Conservation (phyloP, 2,329 filamentous ascomycete species). For the Incumbomyces lentus region DNA sequence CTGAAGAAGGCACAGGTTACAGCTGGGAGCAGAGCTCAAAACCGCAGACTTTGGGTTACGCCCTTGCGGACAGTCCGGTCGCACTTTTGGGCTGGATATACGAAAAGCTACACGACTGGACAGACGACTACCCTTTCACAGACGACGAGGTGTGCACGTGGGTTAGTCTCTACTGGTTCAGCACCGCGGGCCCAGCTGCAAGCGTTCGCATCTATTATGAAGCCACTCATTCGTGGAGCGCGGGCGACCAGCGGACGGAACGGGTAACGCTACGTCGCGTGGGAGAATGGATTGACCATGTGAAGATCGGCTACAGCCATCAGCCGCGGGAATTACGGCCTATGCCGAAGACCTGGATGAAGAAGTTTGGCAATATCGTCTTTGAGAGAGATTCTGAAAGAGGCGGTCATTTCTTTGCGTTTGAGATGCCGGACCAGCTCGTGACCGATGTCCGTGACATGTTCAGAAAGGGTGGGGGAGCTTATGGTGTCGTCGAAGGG, state of each 20-base stretch:
- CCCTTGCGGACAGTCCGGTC: conserved; percentile 58
- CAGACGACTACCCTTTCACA: conserved; percentile 60
- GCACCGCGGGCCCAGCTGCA: conserved; percentile 57
- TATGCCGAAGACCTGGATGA: conserved; percentile 41
- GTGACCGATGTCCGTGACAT: conserved; percentile 38
- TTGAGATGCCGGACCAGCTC: conserved; percentile 40
- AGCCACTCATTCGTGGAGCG: conserved; percentile 31
- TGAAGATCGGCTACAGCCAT: conserved; percentile 45
- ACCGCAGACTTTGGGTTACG: conserved; percentile 63
- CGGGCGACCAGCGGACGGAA: background rate
- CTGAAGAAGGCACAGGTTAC: conserved; percentile 43
- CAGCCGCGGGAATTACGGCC: conserved; percentile 43
- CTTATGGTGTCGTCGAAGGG: conserved; percentile 26
- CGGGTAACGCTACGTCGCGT: conserved; percentile 8
- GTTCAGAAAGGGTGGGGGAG: conserved; percentile 34
- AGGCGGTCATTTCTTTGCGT: conserved; percentile 46
- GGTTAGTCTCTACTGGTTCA: conserved; percentile 65
- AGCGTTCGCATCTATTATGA: conserved; percentile 60
- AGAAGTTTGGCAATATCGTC: conserved; percentile 42
- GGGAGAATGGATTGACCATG: conserved; percentile 31
- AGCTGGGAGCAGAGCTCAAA: conserved; percentile 52
- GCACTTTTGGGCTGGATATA: conserved; percentile 67
- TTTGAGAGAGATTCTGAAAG: conserved; percentile 32
- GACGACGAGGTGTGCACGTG: conserved; percentile 67
- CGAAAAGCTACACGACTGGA: conserved; percentile 71